Evolutionary conservation across 176 grass and related monocot genomes (phyloP).

Genomic region (Avena eriantha): DNA sequence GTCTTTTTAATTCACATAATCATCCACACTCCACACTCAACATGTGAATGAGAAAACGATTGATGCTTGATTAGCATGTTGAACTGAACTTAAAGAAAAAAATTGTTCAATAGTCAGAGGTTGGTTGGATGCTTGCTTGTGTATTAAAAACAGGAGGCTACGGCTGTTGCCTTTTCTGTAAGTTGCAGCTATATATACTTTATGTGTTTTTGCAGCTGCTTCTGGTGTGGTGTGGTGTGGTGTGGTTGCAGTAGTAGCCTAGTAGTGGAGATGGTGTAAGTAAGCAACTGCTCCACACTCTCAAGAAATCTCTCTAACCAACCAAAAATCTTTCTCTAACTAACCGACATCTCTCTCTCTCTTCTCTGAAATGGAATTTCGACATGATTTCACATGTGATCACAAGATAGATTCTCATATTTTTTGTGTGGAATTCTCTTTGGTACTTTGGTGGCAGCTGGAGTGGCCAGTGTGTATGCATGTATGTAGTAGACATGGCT

Average conservation of each 20-base stretch:
- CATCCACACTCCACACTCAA: slow-evolving; percentile 23
- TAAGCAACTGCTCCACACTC: slow-evolving; percentile 57
- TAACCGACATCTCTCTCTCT: not conserved
- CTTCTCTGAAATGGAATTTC: slow-evolving; percentile 40
- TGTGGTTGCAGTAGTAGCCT: slow-evolving; percentile 41
- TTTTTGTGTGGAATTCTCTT: not conserved
- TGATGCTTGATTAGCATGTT: slow-evolving; percentile 38
- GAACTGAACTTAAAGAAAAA: slow-evolving; percentile 33
- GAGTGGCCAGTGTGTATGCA: not conserved
- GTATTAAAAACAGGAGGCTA: slow-evolving; percentile 42
- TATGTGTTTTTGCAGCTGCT: slow-evolving; percentile 29
- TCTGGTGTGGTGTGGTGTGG: not conserved
- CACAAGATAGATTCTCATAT: slow-evolving; percentile 39
- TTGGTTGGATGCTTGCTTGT: slow-evolving; percentile 53
- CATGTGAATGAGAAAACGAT: slow-evolving; percentile 40
- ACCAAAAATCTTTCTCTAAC: slow-evolving; percentile 21
- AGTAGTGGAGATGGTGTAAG: slow-evolving; percentile 66
- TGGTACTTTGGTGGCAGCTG: not conserved
- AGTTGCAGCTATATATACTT: slow-evolving; percentile 50
- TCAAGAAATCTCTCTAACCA: slow-evolving; percentile 1
- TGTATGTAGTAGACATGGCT: slow-evolving; percentile 42
- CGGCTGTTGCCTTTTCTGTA: slow-evolving; percentile 58
- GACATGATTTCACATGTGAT: slow-evolving; percentile 14
- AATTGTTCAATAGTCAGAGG: slow-evolving; percentile 38
- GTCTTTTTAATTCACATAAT: slow-evolving; percentile 5